A percentile compares a stretch with the other conserved stretches of the same genome.
Conservation (phyloP, 805 yeast species). For the Maudiozyma saulgeensis region DNA sequence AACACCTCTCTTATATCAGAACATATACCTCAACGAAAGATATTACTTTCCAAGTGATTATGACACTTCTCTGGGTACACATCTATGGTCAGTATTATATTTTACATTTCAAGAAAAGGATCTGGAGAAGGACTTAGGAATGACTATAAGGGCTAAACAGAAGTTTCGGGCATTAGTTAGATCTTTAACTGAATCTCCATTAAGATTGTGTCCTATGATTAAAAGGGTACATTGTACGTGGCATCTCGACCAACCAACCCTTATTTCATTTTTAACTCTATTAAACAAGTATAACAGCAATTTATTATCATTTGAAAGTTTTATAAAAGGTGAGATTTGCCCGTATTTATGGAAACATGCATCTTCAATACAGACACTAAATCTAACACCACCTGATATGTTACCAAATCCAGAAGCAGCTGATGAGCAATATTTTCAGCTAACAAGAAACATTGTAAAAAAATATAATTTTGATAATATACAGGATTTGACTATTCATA, state of each 20-base stretch:
- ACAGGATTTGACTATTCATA: slow-evolving; percentile 18
- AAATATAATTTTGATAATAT: slow-evolving; percentile 15
- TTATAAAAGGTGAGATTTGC: slow-evolving; percentile 13
- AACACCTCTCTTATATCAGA: slow-evolving; percentile 17
- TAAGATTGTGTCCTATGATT: slow-evolving; percentile 14
- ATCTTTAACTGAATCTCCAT: slow-evolving; percentile 13
- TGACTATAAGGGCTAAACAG: slow-evolving; percentile 3
- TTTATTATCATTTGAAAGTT: slow-evolving; percentile 18
- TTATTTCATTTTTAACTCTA: slow-evolving; percentile 12
- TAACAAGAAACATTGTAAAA: slow-evolving; percentile 5
- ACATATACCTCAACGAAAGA: slow-evolving; percentile 20
- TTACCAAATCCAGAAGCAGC: slow-evolving; percentile 15
- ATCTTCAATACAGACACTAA: slow-evolving; percentile 13
- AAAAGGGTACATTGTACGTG: slow-evolving; percentile 23
- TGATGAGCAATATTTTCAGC: slow-evolving; percentile 9
- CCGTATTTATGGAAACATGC: slow-evolving; percentile 9
- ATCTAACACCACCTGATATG: slow-evolving; percentile 19
- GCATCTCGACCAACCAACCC: slow-evolving; percentile 17
- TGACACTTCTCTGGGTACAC: slow-evolving; percentile 18
- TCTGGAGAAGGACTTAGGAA: neutral
- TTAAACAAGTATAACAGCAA: slow-evolving; percentile 12
- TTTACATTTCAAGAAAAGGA: slow-evolving; percentile 6
- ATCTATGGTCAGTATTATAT: slow-evolving; percentile 21
- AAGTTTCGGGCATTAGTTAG: slow-evolving; percentile 17
- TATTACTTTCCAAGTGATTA: slow-evolving; percentile 19